phyloP scores from a whole-genome alignment of 1,284 basidiomycete genomes.

The Pseudozyma sp. region DNA sequence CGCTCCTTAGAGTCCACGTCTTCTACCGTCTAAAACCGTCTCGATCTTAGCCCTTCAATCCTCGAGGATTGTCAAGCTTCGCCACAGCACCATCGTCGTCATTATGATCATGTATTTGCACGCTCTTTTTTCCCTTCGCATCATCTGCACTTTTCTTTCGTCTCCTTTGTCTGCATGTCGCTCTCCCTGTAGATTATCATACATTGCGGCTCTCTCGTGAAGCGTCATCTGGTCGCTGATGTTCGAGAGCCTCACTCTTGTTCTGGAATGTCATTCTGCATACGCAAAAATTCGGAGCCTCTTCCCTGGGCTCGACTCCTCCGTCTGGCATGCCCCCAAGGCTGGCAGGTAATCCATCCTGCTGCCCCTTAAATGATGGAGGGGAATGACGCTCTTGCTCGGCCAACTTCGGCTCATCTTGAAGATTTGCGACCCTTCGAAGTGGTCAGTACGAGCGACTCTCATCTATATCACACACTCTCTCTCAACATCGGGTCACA shows the following conservation, averaged over 20 bases:
- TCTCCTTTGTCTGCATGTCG: background rate
- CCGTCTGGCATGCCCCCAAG: too few species aligned
- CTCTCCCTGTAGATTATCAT: slow-evolving; percentile 1
- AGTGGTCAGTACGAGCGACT: too few species aligned
- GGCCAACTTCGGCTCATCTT: too few species aligned
- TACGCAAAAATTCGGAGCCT: background rate
- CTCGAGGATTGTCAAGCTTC: background rate
- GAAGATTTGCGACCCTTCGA: too few species aligned
- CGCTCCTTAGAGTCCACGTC: too few species aligned
- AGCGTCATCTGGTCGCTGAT: background rate
- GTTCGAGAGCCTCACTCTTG: background rate
- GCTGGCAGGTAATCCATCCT: too few species aligned
- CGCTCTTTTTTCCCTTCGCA: slow-evolving; percentile 3
- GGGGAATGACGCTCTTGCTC: too few species aligned
- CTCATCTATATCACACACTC: too few species aligned
- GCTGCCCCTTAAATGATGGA: too few species aligned
- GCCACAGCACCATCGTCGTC: background rate
- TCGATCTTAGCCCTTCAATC: background rate
- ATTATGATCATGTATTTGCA: slow-evolving; percentile 7
- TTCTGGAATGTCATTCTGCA: slow-evolving; percentile 2
- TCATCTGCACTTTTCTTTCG: background rate
- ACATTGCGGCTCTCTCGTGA: background rate
- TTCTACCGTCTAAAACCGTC: background rate
- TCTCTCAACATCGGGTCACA: too few species aligned
- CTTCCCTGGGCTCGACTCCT: too few species aligned